phyloP scores from a whole-genome alignment of 192 early-diverging fungal genomes.

The Endogone sp. region DNA sequence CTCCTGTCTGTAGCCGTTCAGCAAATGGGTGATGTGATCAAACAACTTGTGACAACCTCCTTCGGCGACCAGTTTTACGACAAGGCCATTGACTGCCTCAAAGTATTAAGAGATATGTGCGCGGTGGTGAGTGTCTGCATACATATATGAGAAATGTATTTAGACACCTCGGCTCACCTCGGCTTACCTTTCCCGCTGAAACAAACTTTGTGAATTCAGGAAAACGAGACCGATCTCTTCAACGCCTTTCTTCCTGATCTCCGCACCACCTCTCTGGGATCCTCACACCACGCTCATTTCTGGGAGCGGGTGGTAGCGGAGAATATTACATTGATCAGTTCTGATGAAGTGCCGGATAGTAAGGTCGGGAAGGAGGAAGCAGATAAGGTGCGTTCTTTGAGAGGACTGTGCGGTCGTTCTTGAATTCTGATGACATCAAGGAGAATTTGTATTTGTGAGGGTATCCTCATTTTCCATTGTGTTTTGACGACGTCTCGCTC shows the following conservation, averaged over 20 bases:
- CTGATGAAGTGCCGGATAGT: slow-evolving; percentile 35
- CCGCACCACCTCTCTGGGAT: slow-evolving; percentile 23
- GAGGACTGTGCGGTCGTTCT: not conserved
- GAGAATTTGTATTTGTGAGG: too few species aligned
- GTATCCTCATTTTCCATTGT: too few species aligned
- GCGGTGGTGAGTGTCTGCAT: slow-evolving; percentile 7
- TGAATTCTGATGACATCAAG: too few species aligned
- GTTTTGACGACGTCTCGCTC: too few species aligned
- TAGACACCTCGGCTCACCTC: not conserved
- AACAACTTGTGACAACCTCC: slow-evolving; percentile 43
- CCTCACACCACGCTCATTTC: slow-evolving; percentile 38
- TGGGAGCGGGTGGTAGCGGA: slow-evolving; percentile 44
- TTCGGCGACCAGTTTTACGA: slow-evolving; percentile 51
- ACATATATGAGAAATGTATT: not conserved
- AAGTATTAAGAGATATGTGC: slow-evolving; percentile 37
- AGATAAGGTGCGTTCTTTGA: slow-evolving; percentile 41
- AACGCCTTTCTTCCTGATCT: slow-evolving; percentile 50
- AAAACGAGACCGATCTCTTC: slow-evolving; percentile 37
- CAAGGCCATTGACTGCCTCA: slow-evolving; percentile 54
- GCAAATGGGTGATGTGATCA: slow-evolving; percentile 51
- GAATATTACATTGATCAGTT: slow-evolving; percentile 42
- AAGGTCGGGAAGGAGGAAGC: slow-evolving; percentile 42
- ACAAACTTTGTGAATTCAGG: slow-evolving; percentile 10
- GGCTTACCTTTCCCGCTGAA: not conserved
- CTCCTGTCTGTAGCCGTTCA: slow-evolving; percentile 42